A percentile compares a stretch with the other conserved stretches of the same genome.
These are phyloP conservation scores for Colletotrichum sojae DNA, from an alignment of 2,329 filamentous ascomycete genomes.

Conservation along the genomic window DNA sequence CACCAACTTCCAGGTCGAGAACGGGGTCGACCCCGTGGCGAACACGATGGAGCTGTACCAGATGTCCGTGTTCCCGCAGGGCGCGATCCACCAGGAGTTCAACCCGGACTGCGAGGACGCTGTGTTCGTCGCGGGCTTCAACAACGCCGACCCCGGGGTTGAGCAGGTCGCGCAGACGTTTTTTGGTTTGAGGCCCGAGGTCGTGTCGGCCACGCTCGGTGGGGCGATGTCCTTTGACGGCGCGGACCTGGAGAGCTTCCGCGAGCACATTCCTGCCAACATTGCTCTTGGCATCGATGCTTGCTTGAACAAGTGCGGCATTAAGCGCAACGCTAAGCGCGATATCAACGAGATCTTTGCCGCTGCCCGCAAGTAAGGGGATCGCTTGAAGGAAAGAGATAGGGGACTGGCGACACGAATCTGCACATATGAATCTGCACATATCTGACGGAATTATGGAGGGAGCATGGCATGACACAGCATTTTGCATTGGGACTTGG, in stretches of 20 bases:
- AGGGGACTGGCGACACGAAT: too few relatives aligned
- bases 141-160: conserved; percentile 60
- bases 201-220: conserved; percentile 58
- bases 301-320: conserved; percentile 64
- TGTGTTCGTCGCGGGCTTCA: conserved; percentile 64
- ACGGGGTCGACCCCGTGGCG: conserved; percentile 54
- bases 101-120: conserved; percentile 65
- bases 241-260: conserved; percentile 57
- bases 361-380: neutral
- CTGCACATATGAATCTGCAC: too few relatives aligned
- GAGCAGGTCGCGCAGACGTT: conserved; percentile 63
- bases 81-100: conserved; percentile 65
- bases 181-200: conserved; percentile 57
- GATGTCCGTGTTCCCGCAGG: conserved; percentile 65
- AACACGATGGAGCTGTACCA: conserved; percentile 55
- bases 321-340: conserved; percentile 53
- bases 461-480: neutral
- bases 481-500: neutral
- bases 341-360: conserved; percentile 44
- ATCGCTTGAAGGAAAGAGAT: too few relatives aligned
- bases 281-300: conserved; percentile 66
- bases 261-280: conserved; percentile 59
- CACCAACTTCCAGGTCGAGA: conserved; percentile 61
- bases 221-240: conserved; percentile 54
- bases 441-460: too few relatives aligned